phyloP scores from a whole-genome alignment of 768 basidiomycete species.

The Gyrodon lividus region DNA sequence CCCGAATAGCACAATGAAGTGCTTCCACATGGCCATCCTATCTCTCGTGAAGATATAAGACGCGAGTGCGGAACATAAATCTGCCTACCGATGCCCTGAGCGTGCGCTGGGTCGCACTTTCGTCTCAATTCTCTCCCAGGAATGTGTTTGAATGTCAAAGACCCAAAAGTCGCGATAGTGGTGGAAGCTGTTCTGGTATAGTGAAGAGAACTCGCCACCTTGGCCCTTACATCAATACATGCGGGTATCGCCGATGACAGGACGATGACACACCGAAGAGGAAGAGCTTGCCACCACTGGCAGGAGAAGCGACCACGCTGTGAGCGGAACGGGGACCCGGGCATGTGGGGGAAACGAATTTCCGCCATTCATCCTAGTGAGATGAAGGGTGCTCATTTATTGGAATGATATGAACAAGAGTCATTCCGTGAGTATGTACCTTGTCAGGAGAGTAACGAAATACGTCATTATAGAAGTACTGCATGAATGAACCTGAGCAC shows the following conservation, averaged over 20 bases:
- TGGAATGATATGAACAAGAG: background rate
- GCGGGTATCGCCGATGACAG: background rate
- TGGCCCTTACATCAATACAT: background rate
- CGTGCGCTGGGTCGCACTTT: constrained; percentile 77
- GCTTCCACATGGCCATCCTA: constrained; percentile 90
- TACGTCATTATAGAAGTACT: constrained; percentile 88
- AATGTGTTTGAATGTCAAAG: constrained; percentile 75
- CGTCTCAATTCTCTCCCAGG: constrained; percentile 89
- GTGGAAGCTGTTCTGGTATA: constrained; percentile 81
- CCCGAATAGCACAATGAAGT: constrained; percentile 82
- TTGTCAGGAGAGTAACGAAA: constrained; percentile 86
- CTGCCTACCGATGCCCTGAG: constrained; percentile 72
- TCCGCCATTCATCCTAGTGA: constrained; percentile 80
- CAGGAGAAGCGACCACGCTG: constrained; percentile 69
- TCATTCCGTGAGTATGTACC: constrained; percentile 31
- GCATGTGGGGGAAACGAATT: constrained; percentile 78
- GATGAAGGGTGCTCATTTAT: background rate
- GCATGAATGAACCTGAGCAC: background rate
- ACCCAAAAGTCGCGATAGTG: constrained; percentile 90
- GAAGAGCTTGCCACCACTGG: constrained; percentile 84
- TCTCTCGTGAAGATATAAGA: background rate
- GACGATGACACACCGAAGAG: constrained; percentile 57
- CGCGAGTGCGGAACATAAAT: background rate
- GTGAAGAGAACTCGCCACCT: constrained; percentile 86
- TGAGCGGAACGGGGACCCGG: constrained; percentile 90